Evolutionary conservation across 2,329 filamentous ascomycete genomes (phyloP).

Genomic region (Scedosporium boydii): DNA sequence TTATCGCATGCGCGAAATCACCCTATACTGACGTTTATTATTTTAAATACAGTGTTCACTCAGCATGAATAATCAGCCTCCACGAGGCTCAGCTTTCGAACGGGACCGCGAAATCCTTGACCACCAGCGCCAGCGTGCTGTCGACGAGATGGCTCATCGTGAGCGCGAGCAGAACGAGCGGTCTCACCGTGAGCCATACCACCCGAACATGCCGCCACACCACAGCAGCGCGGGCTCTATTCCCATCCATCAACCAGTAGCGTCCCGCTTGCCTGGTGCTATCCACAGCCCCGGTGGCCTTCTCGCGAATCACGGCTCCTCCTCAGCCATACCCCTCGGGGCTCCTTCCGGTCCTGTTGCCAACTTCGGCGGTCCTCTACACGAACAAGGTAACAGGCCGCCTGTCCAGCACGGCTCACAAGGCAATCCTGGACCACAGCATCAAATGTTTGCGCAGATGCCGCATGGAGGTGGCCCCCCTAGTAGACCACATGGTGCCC

Average conservation of each 20-base stretch:
- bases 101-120: slow-evolving; percentile 40
- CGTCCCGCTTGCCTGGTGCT: slow-evolving; percentile 66
- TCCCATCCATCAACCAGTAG: slow-evolving; percentile 89
- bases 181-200: slow-evolving; percentile 57
- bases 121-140: slow-evolving; percentile 31
- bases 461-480: slow-evolving; percentile 39
- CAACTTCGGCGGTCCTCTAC: slow-evolving; percentile 46
- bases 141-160: slow-evolving; percentile 36
- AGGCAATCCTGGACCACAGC: slow-evolving; percentile 33
- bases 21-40: neutral
- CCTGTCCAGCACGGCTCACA: slow-evolving; percentile 41
- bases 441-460: slow-evolving; percentile 50
- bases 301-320: slow-evolving; percentile 61
- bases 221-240: slow-evolving; percentile 84
- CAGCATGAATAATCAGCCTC: slow-evolving; percentile 37
- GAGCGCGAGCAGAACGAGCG: slow-evolving; percentile 38
- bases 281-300: slow-evolving; percentile 91
- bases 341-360: slow-evolving; percentile 39
- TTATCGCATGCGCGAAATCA: neutral
- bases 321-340: slow-evolving; percentile 42
- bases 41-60: slow-evolving; percentile 8
- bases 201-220: slow-evolving; percentile 63
- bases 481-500: slow-evolving; percentile 44
- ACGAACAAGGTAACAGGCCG: slow-evolving; percentile 40
- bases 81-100: slow-evolving; percentile 34